Evolutionary conservation across 2,329 filamentous ascomycete genomes (phyloP), one percentile per base, ranked within the genome.

Genomic region (Aspergillus tamarii): DNA sequence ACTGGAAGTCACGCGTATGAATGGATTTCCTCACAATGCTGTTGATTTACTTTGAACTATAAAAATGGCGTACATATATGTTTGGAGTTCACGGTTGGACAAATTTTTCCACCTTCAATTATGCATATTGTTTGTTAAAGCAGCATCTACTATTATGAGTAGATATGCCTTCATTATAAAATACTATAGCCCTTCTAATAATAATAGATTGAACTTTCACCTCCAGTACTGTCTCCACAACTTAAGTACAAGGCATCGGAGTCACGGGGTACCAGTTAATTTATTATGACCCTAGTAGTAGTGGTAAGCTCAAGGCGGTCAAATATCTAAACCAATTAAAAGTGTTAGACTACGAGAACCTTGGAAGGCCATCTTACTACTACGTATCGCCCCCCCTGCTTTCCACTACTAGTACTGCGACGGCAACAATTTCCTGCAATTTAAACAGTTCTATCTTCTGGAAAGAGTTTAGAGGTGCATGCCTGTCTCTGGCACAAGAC

Each of bases 1-100:
- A 48, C 41, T 41, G 41, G 43, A 48, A n/a, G 41, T 30, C 26
- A 4, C n/a, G 10, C 14, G 9, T 52, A 12, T 21, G 19, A 21
- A 19, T 34, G 19, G 28, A 28, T 19, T 32, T 52, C 16, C 16
- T 12, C 34, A 11, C 21, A 14, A 32, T 11, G 8, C 19, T 52
- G 48, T 21, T 9, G 34, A 21, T 32, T 52, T 4, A 19, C 9
- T 9, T 32, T 4, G 14, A 32, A 32, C 8, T 52, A n/a, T 52
- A 11, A 21, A 9, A 19, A 50, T 41, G 41, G 56, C 57, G 45
- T 60, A 60, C 41, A 63, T 59, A 59, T 56, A 55, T 53, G 48
- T 21, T 52, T 21, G 12, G 21, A 11, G 23, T 48, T 48, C 45
- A 48, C 23, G 23, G 21, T 28, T 32, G 26, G 28, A 52, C 48